Evolutionary conservation across 2,329 filamentous ascomycete species (phyloP).

Genomic region (Helicocarpus griseus): DNA sequence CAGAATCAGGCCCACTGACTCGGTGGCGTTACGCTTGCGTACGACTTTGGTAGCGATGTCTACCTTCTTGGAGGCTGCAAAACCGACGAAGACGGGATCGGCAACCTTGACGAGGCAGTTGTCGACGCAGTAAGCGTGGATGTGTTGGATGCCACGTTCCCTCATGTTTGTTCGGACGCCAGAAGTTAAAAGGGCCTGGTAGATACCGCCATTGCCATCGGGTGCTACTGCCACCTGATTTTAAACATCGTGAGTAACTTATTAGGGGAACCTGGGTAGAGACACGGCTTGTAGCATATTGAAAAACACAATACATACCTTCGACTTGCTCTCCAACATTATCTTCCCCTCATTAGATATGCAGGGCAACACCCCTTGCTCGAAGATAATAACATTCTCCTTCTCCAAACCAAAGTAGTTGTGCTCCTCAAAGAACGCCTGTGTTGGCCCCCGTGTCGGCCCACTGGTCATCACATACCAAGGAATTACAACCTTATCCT

Average conservation of each 20-base stretch:
- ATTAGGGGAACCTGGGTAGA: neutral
- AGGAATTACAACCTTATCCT: conserved; percentile 58
- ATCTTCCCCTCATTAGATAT: conserved; percentile 98
- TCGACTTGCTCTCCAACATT: conserved; percentile 78
- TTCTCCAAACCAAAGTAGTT: conserved; percentile 81
- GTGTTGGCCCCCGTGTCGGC: conserved; percentile 82
- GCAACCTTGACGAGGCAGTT: conserved; percentile 99
- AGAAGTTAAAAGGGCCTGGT: conserved; percentile 75
- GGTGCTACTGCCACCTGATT: conserved; percentile 74
- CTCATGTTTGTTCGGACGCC: conserved; percentile 81
- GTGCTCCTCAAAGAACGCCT: conserved; percentile 83
- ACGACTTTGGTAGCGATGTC: conserved; percentile 99
- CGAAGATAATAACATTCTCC: conserved; percentile 84
- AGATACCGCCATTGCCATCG: conserved; percentile 94
- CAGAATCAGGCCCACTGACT: conserved; percentile 89
- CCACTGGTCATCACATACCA: conserved; percentile 99
- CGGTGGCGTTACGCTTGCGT: conserved; percentile 90
- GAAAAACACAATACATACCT: conserved; percentile 37
- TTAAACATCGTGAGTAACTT: conserved; percentile 8
- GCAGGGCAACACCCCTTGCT: conserved; percentile 93
- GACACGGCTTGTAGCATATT: neutral
- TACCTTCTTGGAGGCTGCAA: conserved; percentile 75
- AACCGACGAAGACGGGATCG: conserved; percentile 90
- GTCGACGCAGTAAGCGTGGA: conserved; percentile 97
- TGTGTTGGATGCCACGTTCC: conserved; percentile 81